phyloP scores from a whole-genome alignment of 306 rosid species.

The Cicer cuneatum region DNA sequence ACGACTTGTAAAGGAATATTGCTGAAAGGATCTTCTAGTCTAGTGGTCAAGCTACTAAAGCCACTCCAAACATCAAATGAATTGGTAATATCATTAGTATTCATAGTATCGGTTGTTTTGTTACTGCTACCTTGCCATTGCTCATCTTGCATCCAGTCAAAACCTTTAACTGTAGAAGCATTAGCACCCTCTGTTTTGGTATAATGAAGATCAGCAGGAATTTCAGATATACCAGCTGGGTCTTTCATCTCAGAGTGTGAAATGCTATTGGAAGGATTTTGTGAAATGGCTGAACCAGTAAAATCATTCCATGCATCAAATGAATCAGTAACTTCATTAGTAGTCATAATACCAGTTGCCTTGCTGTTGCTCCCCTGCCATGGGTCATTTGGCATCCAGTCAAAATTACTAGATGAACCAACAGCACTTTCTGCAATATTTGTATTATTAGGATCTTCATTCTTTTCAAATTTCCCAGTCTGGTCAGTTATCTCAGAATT shows the following conservation, averaged over 20 bases:
- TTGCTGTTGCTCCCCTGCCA: constrained; percentile 52
- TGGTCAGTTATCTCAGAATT: constrained; percentile 47
- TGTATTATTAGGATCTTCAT: constrained; percentile 43
- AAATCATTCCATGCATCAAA: constrained; percentile 73
- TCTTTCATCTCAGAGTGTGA: constrained; percentile 49
- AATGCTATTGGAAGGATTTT: constrained; percentile 49
- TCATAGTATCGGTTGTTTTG: constrained; percentile 47
- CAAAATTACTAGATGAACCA: constrained; percentile 50
- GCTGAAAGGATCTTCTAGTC: constrained; percentile 50
- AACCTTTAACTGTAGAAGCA: constrained; percentile 45
- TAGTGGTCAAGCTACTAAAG: constrained; percentile 57
- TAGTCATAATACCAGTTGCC: constrained; percentile 45
- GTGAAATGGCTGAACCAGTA: constrained; percentile 58
- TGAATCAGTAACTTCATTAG: constrained; percentile 50
- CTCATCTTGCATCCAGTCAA: constrained; percentile 62
- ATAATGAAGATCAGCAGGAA: constrained; percentile 42
- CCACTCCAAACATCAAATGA: constrained; percentile 71
- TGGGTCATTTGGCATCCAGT: constrained; percentile 59
- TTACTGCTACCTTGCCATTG: constrained; percentile 52
- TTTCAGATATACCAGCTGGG: constrained; percentile 55
- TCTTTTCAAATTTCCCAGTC: constrained; percentile 50
- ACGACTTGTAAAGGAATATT: constrained; percentile 53
- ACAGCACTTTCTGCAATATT: constrained; percentile 50
- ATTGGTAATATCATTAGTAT: constrained; percentile 45
- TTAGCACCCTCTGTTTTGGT: constrained; percentile 44